phyloP scores from a whole-genome alignment of 2,329 filamentous ascomycete species.

The Sordariomycetes sp. region DNA sequence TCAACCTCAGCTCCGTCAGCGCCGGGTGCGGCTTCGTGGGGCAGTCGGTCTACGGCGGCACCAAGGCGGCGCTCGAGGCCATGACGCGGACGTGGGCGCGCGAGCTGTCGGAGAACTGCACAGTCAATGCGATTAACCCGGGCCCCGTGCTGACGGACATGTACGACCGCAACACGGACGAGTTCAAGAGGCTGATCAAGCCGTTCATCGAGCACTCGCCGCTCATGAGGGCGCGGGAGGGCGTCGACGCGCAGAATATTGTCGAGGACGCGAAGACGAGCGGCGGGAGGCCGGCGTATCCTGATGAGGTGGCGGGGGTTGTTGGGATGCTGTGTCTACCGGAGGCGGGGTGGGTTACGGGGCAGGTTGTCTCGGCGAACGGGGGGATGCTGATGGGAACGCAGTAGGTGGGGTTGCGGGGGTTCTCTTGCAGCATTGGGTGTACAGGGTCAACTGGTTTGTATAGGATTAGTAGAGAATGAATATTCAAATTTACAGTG shows the following conservation, averaged over 20 bases:
- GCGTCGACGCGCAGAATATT: slow-evolving; percentile 7
- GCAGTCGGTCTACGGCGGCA: slow-evolving; percentile 43
- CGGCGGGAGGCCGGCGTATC: slow-evolving; percentile 11
- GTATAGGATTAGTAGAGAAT: background rate
- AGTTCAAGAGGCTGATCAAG: slow-evolving; percentile 26
- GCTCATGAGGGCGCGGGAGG: slow-evolving; percentile 38
- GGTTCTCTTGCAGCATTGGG: background rate
- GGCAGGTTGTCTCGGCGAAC: slow-evolving; percentile 68
- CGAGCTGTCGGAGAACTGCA: slow-evolving; percentile 37
- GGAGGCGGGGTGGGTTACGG: slow-evolving; percentile 67
- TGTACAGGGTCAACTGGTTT: background rate
- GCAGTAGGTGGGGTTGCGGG: slow-evolving; percentile 9
- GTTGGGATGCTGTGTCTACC: slow-evolving; percentile 27
- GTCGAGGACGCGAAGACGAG: slow-evolving; percentile 8
- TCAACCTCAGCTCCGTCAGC: slow-evolving; percentile 42
- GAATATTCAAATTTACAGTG: background rate
- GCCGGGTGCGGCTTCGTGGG: slow-evolving; percentile 37
- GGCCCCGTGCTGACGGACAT: slow-evolving; percentile 40
- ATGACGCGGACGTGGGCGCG: slow-evolving; percentile 47
- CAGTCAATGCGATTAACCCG: slow-evolving; percentile 44
- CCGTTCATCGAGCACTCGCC: slow-evolving; percentile 40
- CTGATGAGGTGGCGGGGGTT: slow-evolving; percentile 9
- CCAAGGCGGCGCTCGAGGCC: slow-evolving; percentile 44
- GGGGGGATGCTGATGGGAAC: slow-evolving; percentile 47
- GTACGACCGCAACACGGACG: slow-evolving; percentile 29